Evolutionary conservation across 768 basidiomycete genomes (phyloP).

Genomic region (Mycena polygramma): DNA sequence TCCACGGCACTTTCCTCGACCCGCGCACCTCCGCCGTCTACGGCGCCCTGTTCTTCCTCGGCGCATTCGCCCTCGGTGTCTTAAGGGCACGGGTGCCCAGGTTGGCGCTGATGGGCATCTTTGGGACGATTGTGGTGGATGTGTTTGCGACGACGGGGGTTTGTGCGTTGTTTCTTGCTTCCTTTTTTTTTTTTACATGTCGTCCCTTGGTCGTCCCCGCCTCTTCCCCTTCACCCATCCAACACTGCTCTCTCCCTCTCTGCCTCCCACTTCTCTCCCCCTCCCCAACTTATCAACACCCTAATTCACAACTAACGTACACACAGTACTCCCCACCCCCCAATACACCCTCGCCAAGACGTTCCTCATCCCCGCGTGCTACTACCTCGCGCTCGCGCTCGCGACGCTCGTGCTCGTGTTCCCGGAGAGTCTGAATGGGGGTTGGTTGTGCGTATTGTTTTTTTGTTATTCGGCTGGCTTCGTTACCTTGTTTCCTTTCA

Average conservation of each 20-base stretch:
- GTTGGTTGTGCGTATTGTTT: constrained; percentile 59
- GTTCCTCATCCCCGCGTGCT: constrained; percentile 55
- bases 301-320: not conserved
- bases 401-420: constrained; percentile 55
- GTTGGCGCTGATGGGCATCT: constrained; percentile 55
- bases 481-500: not conserved
- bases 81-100: constrained; percentile 56
- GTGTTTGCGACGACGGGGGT: constrained; percentile 44
- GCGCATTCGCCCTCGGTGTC: constrained; percentile 54
- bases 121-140: constrained; percentile 60
- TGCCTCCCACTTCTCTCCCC: not conserved
- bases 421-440: constrained; percentile 58
- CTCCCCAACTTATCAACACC: not conserved
- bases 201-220: not conserved
- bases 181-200: not conserved
- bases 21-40: constrained; percentile 58
- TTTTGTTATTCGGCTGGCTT: too few species aligned
- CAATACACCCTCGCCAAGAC: constrained; percentile 56
- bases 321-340: constrained; percentile 53
- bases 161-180: too few species aligned
- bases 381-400: constrained; percentile 58
- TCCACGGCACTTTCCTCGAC: constrained; percentile 58
- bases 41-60: constrained; percentile 59
- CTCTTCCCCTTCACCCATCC: too few species aligned
- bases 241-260: too few species aligned